Conservation (phyloP, 2,329 filamentous ascomycete species). For the Epichloe gansuensis region DNA sequence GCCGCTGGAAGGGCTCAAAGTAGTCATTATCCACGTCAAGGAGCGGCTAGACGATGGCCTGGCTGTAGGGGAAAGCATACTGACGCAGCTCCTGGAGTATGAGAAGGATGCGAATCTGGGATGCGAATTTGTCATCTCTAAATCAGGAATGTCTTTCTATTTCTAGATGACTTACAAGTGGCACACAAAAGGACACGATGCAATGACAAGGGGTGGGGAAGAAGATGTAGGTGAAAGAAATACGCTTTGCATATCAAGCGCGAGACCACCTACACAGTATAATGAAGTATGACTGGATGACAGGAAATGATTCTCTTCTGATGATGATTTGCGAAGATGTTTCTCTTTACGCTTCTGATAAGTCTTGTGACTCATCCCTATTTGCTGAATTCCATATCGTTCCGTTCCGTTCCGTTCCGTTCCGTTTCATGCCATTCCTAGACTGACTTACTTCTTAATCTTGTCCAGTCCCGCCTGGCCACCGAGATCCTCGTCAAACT, state of each 20-base stretch:
- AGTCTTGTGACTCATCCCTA: no score
- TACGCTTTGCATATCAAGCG: no score
- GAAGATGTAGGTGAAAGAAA: not conserved
- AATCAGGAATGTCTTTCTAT: constrained; percentile 47
- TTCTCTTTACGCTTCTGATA: no score
- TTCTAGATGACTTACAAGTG: constrained; percentile 22
- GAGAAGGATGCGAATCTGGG: constrained; percentile 56
- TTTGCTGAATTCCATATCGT: no score
- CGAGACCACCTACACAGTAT: not conserved
- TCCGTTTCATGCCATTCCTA: not conserved
- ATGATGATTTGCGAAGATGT: no score
- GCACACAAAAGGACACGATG: not conserved
- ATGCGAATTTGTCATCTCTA: constrained; percentile 65
- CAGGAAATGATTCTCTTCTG: not conserved
- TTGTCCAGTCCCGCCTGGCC: constrained; percentile 43
- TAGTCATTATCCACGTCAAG: constrained; percentile 91
- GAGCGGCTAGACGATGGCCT: constrained; percentile 66
- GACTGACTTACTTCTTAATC: constrained; percentile 1
- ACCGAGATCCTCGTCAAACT: constrained; percentile 39
- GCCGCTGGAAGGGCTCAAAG: constrained; percentile 58
- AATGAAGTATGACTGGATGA: constrained; percentile 5
- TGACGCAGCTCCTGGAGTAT: constrained; percentile 53
- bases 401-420: no score
- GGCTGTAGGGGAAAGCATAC: constrained; percentile 50
- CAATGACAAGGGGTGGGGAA: no score